Evolutionary conservation across 2,329 filamentous ascomycete genomes (phyloP), one percentile per base, ranked within the genome.

Genomic region (Epichloe scottii): DNA sequence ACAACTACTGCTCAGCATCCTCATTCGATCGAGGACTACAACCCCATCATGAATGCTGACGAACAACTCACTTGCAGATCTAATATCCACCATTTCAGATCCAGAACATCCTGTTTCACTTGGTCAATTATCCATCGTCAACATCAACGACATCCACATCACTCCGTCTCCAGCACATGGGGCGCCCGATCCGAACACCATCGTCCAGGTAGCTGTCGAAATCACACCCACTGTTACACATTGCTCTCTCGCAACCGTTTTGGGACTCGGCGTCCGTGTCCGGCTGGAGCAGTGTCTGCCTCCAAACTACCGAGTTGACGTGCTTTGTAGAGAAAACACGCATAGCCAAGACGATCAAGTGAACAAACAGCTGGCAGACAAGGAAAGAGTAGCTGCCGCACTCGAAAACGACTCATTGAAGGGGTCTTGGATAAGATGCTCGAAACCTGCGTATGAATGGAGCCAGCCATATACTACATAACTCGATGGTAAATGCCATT

Each of bases 181-280:
- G 8, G 59, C 64, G 35, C 77, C 70, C 30, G 70, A 72, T 51
- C 68, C 72, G 15, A 70, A 73, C 70, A 81, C 63, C 63, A 78
- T 78, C 71, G 89, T 73, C 70, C 84, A 74, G 39, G 89, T 97
- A 37, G 78, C 84, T 3, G 89, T 98, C 42, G 81, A 95, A 61
- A 85, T 98, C 58, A 98, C 93, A 11, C 93, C 93, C 10, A 98
- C 93, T 26, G 93, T 97, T 63, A 94, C 91, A 15, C 93, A 97
- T 69, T 98, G 93, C 73, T 95, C 88, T 48, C 79, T 98, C 40
- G 93, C 93, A 34, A 98, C 93, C 0, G 89, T 98, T 54, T 95
- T 98, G 61, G 93, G 93, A 0, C 77, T 98, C 15, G 93, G 90
- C 14, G 89, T 98, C 21, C 82, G 93, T 43, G 90, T 96, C 41